phyloP scores from a whole-genome alignment of 306 rosid genomes.

The Cicer cuneatum region DNA sequence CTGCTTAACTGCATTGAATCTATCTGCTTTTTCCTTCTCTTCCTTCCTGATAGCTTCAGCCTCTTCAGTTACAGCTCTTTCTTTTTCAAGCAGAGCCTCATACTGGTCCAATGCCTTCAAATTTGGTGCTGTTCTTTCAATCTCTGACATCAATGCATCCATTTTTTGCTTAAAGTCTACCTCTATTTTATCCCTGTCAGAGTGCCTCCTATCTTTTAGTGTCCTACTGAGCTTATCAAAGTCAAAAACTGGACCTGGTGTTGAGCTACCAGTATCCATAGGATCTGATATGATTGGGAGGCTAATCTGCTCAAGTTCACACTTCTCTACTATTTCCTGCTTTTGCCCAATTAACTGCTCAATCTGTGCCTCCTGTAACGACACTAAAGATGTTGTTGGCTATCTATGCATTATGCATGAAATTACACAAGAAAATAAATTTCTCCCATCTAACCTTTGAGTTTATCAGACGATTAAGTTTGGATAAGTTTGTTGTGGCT shows the following conservation, averaged over 20 bases:
- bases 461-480: slow-evolving; percentile 86
- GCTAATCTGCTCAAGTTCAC: slow-evolving; percentile 83
- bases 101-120: slow-evolving; percentile 97
- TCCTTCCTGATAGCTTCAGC: slow-evolving; percentile 90
- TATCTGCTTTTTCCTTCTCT: slow-evolving; percentile 77
- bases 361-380: slow-evolving; percentile 78
- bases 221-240: slow-evolving; percentile 74
- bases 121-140: slow-evolving; percentile 96
- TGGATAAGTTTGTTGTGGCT: slow-evolving; percentile 83
- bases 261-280: slow-evolving; percentile 77
- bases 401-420: slow-evolving; percentile 40
- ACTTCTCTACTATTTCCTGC: slow-evolving; percentile 88
- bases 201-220: slow-evolving; percentile 68
- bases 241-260: slow-evolving; percentile 69
- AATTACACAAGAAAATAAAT: slow-evolving; percentile 17
- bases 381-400: slow-evolving; percentile 32
- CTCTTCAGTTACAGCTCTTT: slow-evolving; percentile 80
- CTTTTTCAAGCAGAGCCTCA: slow-evolving; percentile 87
- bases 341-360: slow-evolving; percentile 72
- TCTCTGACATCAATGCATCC: slow-evolving; percentile 77
- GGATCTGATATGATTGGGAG: slow-evolving; percentile 81
- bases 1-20: slow-evolving; percentile 79
- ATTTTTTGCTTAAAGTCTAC: slow-evolving; percentile 76
- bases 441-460: slow-evolving; percentile 67
- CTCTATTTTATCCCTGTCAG: slow-evolving; percentile 81